Base-by-base conservation (phyloP, 495 filamentous ascomycete species). In the Penicillium mononematosum region DNA sequence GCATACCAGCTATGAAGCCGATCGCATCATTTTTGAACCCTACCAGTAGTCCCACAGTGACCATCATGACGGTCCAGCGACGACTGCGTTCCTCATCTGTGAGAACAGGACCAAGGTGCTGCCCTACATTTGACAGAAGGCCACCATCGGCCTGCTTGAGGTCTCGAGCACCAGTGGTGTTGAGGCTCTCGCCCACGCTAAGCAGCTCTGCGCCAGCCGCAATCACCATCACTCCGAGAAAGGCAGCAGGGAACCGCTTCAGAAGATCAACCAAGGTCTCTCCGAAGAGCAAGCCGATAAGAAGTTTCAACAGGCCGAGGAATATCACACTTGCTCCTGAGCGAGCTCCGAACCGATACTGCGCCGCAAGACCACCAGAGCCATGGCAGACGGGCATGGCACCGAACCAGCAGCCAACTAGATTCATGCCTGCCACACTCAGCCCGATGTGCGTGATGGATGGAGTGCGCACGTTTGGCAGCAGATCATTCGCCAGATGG, bases 331-430 rank as follows among this genome's bases (percentile, higher is more conserved):
- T 89, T 0, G 89, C 82, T 2, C 93, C 93, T 32, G 89, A 94
- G 12, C 92, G 85, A 6, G 92, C 92, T 3, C 93, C 93, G 60
- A 96, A 98, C 3, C 90, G 84, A 63, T 89, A 88, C 67, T 96
- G 92, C 1, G 86, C 93, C 2, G 93, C 93, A 1, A 97, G 75
- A 0, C 93, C 93, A 2, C 93, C 93, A 12, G 90, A 90, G 19
- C 93, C 93, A 66, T 97, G 93, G 63, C 93, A 98, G 2, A 96
- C 88, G 5, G 93, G 93, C 93, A 98, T 98, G 0, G 86, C 89
- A 29, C 91, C 92, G 68, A 96, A 94, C 88, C 89, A 93, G 70
- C 88, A 91, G 7, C 89, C 87, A 5, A 88, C 59, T 6, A 97
- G 73, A 66, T 97, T 97, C 86, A 96, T 94, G 4, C 71, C 60